A percentile compares a stretch with the other conserved stretches of the same genome.
Conservation (phyloP, 106 monocot species). For the Hemerocallis citrina region DNA sequence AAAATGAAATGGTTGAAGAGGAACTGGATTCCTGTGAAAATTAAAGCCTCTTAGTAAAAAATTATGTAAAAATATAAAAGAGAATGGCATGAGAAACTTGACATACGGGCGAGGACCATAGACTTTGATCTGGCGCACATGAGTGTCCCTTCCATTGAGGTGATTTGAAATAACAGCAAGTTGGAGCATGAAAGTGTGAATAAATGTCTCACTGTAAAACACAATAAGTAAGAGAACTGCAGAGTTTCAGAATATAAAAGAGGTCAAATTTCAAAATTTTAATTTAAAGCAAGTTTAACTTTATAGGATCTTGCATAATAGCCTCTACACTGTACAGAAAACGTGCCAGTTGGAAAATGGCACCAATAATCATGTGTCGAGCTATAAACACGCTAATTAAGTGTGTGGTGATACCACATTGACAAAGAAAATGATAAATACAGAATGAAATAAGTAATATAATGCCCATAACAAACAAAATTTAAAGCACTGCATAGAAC, state of each 20-base stretch:
- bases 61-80: neutral
- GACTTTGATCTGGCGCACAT: slow-evolving; percentile 93
- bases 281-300: neutral
- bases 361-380: neutral
- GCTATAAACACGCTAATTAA: neutral
- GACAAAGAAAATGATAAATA: neutral
- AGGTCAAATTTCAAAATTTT: neutral
- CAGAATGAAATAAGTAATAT: neutral
- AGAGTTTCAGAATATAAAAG: too few species aligned
- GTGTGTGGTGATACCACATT: neutral
- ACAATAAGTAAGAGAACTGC: slow-evolving; percentile 1
- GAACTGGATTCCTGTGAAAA: slow-evolving; percentile 82
- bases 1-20: slow-evolving; percentile 92
- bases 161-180: slow-evolving; percentile 83
- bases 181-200: slow-evolving; percentile 98
- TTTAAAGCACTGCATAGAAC: neutral
- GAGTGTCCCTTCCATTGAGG: slow-evolving; percentile 94
- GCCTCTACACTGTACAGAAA: neutral
- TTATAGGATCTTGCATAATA: neutral
- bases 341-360: neutral
- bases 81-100: neutral
- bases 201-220: slow-evolving; percentile 67
- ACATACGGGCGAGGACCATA: slow-evolving; percentile 88
- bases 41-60: neutral
- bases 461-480: neutral